Evolutionary conservation across 805 yeast genomes (phyloP).

Genomic region (Blastobotrys parvus): DNA sequence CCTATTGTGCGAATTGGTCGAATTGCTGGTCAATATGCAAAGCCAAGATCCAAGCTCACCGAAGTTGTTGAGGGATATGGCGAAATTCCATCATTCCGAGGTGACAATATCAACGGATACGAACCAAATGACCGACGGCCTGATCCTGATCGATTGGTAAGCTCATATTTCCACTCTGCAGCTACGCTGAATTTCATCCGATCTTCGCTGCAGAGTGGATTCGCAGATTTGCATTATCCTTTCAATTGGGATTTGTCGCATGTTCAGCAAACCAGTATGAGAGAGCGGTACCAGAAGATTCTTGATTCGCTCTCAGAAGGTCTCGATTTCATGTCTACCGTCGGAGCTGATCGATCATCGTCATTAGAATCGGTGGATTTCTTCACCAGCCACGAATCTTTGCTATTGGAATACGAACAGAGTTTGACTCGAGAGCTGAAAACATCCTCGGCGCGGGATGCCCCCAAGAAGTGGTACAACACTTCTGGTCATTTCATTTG

Average conservation of each 20-base stretch:
- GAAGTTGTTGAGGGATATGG: slow-evolving; percentile 33
- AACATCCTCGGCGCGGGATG: slow-evolving; percentile 7
- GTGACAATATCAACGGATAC: slow-evolving; percentile 37
- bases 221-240: slow-evolving; percentile 35
- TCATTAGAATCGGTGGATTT: slow-evolving; percentile 29
- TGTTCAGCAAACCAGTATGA: slow-evolving; percentile 29
- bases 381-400: slow-evolving; percentile 35
- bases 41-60: slow-evolving; percentile 36
- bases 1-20: slow-evolving; percentile 36
- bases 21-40: slow-evolving; percentile 39
- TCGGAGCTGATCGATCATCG: slow-evolving; percentile 30
- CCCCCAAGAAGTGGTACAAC: slow-evolving; percentile 27
- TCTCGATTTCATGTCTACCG: slow-evolving; percentile 31
- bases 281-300: slow-evolving; percentile 32
- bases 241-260: slow-evolving; percentile 35
- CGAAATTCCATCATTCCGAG: slow-evolving; percentile 34
- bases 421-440: slow-evolving; percentile 28
- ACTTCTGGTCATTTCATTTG: slow-evolving; percentile 37
- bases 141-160: slow-evolving; percentile 33
- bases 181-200: slow-evolving; percentile 36
- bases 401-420: slow-evolving; percentile 36
- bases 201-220: slow-evolving; percentile 29
- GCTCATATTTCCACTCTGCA: slow-evolving; percentile 37
- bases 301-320: slow-evolving; percentile 31
- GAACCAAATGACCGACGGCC: slow-evolving; percentile 33